A percentile compares a stretch with the other conserved stretches of the same genome.
phyloP scores from a whole-genome alignment of 768 basidiomycete species.

The Xerocomellus amylosporus region DNA sequence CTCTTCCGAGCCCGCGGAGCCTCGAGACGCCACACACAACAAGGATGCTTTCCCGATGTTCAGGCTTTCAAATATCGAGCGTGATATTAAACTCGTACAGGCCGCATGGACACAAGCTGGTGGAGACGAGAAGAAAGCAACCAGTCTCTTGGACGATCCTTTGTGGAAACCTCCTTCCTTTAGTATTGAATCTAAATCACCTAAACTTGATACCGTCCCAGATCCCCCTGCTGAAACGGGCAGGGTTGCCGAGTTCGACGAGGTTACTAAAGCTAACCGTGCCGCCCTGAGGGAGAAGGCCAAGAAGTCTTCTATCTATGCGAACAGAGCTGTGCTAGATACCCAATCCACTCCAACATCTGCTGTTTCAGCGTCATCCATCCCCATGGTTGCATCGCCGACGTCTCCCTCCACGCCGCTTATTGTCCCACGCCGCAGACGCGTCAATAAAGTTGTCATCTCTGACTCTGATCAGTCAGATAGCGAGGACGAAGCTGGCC shows the following conservation, averaged over 20 bases:
- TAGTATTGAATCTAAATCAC: constrained; percentile 18
- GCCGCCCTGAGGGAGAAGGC: constrained; percentile 70
- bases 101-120: constrained; percentile 67
- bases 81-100: constrained; percentile 38
- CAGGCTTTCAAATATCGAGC: constrained; percentile 57
- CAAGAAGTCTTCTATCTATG: constrained; percentile 81
- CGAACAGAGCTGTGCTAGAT: constrained; percentile 56
- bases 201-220: constrained; percentile 6
- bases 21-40: constrained; percentile 14
- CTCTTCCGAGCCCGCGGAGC: constrained; percentile 31
- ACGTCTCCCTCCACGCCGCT: constrained; percentile 44
- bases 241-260: constrained; percentile 68
- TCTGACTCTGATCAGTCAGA: constrained; percentile 59
- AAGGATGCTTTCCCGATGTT: constrained; percentile 51
- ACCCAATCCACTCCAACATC: constrained; percentile 39
- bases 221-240: constrained; percentile 42
- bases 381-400: constrained; percentile 35
- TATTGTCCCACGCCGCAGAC: constrained; percentile 45
- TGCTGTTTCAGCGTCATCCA: constrained; percentile 24
- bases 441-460: constrained; percentile 57
- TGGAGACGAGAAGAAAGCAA: constrained; percentile 62
- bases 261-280: constrained; percentile 65
- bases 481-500: constrained; percentile 43
- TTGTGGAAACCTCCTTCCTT: constrained; percentile 45
- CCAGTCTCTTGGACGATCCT: constrained; percentile 54